Evolutionary conservation across 306 rosid species (phyloP), one percentile per base, ranked within the genome.

Genomic region (Gynostemma pentaphyllum): DNA sequence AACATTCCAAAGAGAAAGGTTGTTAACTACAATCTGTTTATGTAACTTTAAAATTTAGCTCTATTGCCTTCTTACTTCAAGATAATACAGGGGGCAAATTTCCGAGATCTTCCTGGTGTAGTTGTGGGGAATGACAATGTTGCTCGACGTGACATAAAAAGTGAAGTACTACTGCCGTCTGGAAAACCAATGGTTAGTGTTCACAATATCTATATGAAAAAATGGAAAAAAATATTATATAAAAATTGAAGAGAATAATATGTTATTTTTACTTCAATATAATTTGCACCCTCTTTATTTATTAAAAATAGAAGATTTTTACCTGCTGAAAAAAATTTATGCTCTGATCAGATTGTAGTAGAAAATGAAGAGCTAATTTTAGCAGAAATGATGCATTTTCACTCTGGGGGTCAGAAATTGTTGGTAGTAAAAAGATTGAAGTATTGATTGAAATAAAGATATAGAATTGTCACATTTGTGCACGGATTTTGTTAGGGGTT

Each of bases 1-100:
- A 87, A 83, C 77, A 85, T 91, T 69, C 97, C 97, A 16, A 91
- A 91, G 75, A 78, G 71, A 68, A 91, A 91, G 95, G 97, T 91
- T 32, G 64, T 80, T 40, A 22, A 23, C 36, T 62, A 42, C 64
- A 19, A 55, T 45, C 55, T 52, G 36, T 64, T 37, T 64, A 62
- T 50, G 40, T 47, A 59, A 51, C 59, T 57, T 14, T 44, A n/a
- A 75, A 54, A 45, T 70, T 74, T 68, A 59, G 24, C 18, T 64
- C 52, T 32, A 29, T 39, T 37, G 75, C 64, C 42, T 54, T 56
- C 71, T 68, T 56, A 71, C 71, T 34, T 18, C 15, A 54, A 42
- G 19, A 46, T 63, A 66, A 74, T 66, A 22, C 62, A 91, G 98
- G 98, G 98, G 52, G 98, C 96, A 26, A 91, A 88, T 75, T 91